These are phyloP conservation scores for Agroathelia rolfsii DNA, from an alignment of 1,284 basidiomycete genomes.

Conservation along the genomic window DNA sequence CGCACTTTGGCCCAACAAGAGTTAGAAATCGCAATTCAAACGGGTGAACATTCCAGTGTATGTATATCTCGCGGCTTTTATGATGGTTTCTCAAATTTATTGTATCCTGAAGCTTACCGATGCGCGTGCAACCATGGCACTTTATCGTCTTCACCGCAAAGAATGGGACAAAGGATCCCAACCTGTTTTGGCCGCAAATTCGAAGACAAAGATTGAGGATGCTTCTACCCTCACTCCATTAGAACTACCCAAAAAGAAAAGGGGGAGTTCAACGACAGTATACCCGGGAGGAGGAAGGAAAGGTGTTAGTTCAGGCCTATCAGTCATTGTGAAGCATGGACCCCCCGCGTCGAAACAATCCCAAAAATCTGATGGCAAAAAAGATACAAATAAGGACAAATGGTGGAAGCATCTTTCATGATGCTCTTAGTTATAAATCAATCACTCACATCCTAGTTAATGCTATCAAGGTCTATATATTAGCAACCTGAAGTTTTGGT, in stretches of 20 bases:
- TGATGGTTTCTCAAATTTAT: slow-evolving; percentile 5
- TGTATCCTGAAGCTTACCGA: slow-evolving; percentile 64
- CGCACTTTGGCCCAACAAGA: slow-evolving; percentile 78
- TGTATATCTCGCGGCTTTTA: slow-evolving; percentile 13
- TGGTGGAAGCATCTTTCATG: slow-evolving; percentile 49
- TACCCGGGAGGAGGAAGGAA: slow-evolving; percentile 51
- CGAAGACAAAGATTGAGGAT: slow-evolving; percentile 15
- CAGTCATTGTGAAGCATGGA: slow-evolving; percentile 39
- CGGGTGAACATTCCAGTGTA: slow-evolving; percentile 83
- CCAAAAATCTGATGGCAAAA: slow-evolving; percentile 3
- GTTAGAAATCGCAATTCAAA: slow-evolving; percentile 78
- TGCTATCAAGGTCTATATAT: too few relatives aligned
- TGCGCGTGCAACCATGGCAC: slow-evolving; percentile 91
- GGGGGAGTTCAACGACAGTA: slow-evolving; percentile 9
- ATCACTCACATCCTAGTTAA: too few relatives aligned
- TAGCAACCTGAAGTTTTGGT: too few relatives aligned
- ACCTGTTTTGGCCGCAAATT: slow-evolving; percentile 17
- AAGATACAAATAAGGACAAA: slow-evolving; percentile 20
- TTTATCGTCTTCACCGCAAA: slow-evolving; percentile 81
- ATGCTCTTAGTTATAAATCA: too few relatives aligned
- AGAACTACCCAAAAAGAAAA: slow-evolving; percentile 9
- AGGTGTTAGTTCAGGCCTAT: slow-evolving; percentile 64
- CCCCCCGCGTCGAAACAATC: slow-evolving; percentile 8
- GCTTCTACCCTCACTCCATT: slow-evolving; percentile 2
- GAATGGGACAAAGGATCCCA: slow-evolving; percentile 66